A percentile compares a stretch with the other conserved stretches of the same genome.
Evolutionary conservation across 192 early-diverging fungal species (phyloP).

Genomic region (Backusella mclennaniae): DNA sequence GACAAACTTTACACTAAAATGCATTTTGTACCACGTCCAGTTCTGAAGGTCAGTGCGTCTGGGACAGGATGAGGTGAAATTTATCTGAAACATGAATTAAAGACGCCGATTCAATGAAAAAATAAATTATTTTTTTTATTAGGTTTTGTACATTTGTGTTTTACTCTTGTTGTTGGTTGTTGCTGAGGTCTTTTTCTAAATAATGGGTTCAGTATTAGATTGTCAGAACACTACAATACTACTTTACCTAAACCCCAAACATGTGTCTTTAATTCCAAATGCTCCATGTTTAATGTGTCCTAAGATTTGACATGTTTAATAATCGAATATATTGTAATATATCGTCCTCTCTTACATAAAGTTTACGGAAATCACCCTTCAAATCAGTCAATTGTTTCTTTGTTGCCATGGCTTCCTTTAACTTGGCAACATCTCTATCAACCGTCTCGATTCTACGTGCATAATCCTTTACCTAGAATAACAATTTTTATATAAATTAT

Average conservation of each 20-base stretch:
- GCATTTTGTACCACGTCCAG: background rate
- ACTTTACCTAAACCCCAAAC: slow-evolving; percentile 71
- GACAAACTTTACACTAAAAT: background rate
- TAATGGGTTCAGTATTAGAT: background rate
- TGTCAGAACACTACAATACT: background rate
- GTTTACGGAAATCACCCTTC: slow-evolving; percentile 49
- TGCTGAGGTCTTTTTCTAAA: slow-evolving; percentile 4
- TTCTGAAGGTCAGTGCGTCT: background rate
- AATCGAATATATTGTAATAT: no score
- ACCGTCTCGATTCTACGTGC: slow-evolving; percentile 76
- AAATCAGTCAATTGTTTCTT: slow-evolving; percentile 53
- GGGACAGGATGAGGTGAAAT: background rate
- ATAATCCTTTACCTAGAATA: slow-evolving; percentile 61
- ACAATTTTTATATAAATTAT: no score
- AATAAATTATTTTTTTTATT: slow-evolving; percentile 6
- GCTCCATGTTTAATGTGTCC: slow-evolving; percentile 77
- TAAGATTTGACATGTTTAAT: slow-evolving; percentile 9
- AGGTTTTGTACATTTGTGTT: background rate
- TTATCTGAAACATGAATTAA: background rate
- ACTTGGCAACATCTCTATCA: slow-evolving; percentile 59
- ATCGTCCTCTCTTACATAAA: slow-evolving; percentile 39
- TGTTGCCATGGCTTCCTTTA: slow-evolving; percentile 59
- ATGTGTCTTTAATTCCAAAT: slow-evolving; percentile 81
- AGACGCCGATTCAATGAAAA: background rate
- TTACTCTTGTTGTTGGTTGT: background rate